Evolutionary conservation across 441 rosid species (phyloP).

Genomic region (Pelargonium cotyledonis): DNA sequence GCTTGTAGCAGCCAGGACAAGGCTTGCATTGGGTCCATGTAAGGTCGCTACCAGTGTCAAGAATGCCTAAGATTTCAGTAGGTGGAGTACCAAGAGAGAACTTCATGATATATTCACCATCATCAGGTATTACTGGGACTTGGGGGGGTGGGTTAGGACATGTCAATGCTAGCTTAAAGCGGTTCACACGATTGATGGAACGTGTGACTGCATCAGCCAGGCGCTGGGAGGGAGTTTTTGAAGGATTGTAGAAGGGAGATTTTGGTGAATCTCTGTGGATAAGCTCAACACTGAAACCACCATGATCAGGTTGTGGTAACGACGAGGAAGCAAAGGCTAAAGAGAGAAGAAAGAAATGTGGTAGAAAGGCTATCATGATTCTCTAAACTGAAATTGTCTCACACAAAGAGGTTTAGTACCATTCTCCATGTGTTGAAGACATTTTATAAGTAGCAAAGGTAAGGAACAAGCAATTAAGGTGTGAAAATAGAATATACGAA

Average conservation of each 20-base stretch:
- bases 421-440: too few species aligned
- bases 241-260: constrained; percentile 26
- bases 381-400: neutral
- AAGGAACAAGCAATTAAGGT: too few species aligned
- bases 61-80: constrained; percentile 15
- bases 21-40: constrained; percentile 39
- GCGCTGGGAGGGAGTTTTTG: constrained; percentile 13
- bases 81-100: constrained; percentile 30
- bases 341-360: neutral
- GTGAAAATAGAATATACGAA: too few species aligned
- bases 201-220: constrained; percentile 18
- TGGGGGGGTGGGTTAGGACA: neutral
- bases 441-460: too few species aligned
- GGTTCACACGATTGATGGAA: constrained; percentile 19
- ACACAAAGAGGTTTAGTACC: too few species aligned
- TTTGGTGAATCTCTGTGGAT: constrained; percentile 37
- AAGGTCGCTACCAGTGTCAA: constrained; percentile 37
- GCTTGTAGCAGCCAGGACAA: constrained; percentile 24
- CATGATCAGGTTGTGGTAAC: neutral
- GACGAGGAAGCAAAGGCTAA: neutral
- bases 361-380: neutral
- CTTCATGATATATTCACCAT: constrained; percentile 28
- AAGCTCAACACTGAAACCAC: constrained; percentile 29
- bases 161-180: constrained; percentile 1
- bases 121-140: constrained; percentile 12